phyloP scores from a whole-genome alignment of 805 yeast genomes.

The Ascoidea asiatica region DNA sequence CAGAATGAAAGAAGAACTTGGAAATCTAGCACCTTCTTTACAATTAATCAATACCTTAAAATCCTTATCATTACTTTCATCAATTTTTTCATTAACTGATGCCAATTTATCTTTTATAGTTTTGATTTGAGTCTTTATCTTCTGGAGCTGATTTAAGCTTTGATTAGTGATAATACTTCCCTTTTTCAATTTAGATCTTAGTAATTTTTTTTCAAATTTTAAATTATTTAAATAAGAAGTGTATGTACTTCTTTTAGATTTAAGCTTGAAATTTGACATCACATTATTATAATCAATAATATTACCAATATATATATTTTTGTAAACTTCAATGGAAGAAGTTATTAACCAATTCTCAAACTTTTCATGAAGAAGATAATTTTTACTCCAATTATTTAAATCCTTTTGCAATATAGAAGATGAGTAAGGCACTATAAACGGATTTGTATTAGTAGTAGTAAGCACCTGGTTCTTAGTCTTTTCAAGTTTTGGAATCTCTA shows the following conservation, averaged over 20 bases:
- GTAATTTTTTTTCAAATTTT: not conserved
- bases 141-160: not conserved
- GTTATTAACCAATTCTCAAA: constrained; percentile 12
- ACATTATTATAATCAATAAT: constrained; percentile 10
- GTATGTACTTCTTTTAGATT: constrained; percentile 1
- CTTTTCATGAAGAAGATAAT: constrained; percentile 11
- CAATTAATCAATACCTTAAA: constrained; percentile 9
- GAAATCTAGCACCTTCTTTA: constrained; percentile 10
- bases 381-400: constrained; percentile 10
- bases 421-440: constrained; percentile 9
- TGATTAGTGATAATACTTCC: not conserved
- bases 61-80: not conserved
- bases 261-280: constrained; percentile 5
- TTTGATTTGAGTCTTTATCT: not conserved
- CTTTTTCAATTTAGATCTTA: not conserved
- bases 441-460: constrained; percentile 5
- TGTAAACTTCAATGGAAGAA: constrained; percentile 7
- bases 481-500: constrained; percentile 6
- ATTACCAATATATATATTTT: constrained; percentile 9
- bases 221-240: too few relatives aligned
- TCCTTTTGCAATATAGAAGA: constrained; percentile 9
- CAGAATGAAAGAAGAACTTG: not conserved
- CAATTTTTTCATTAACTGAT: not conserved
- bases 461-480: constrained; percentile 7
- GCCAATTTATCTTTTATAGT: not conserved